Percentiles rank a stretch among this genome's conserved stretches.
Evolutionary conservation across 768 basidiomycete genomes (phyloP).

Genomic region (Suillus subluteus): DNA sequence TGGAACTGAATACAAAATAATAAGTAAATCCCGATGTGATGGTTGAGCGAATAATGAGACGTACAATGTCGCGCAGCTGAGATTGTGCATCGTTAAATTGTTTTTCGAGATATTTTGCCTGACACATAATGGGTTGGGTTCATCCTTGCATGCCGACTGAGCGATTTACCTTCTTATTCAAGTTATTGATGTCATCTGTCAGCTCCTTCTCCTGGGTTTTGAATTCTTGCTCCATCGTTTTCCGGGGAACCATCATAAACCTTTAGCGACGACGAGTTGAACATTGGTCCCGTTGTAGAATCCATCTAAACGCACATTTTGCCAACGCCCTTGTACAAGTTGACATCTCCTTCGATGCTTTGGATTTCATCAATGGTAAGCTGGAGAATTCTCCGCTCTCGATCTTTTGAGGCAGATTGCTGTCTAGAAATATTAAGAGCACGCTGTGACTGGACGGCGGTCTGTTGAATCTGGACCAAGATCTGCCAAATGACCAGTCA

Average conservation of each 20-base stretch:
- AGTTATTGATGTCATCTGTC: slow-evolving; percentile 76
- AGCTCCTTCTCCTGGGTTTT: slow-evolving; percentile 81
- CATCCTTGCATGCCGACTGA: neutral
- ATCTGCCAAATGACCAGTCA: slow-evolving; percentile 57
- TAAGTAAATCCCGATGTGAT: neutral
- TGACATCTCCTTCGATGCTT: slow-evolving; percentile 69
- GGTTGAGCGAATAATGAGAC: slow-evolving; percentile 24
- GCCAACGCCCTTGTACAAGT: slow-evolving; percentile 92
- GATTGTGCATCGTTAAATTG: slow-evolving; percentile 89
- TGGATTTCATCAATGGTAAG: slow-evolving; percentile 86
- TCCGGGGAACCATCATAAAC: slow-evolving; percentile 88
- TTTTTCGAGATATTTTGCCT: slow-evolving; percentile 93
- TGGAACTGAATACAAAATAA: slow-evolving; percentile 29
- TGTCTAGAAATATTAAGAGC: slow-evolving; percentile 73
- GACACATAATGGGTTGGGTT: slow-evolving; percentile 5
- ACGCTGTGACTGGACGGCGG: slow-evolving; percentile 83
- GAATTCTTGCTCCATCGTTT: slow-evolving; percentile 76
- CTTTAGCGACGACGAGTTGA: slow-evolving; percentile 44
- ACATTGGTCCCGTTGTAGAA: slow-evolving; percentile 4
- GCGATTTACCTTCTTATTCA: slow-evolving; percentile 81
- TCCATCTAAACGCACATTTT: slow-evolving; percentile 68
- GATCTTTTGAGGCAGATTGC: slow-evolving; percentile 80
- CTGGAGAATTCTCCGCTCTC: slow-evolving; percentile 88
- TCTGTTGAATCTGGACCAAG: slow-evolving; percentile 89
- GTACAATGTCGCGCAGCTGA: slow-evolving; percentile 84